These are phyloP conservation scores for Pholiota molesta DNA, from an alignment of 768 basidiomycete genomes.

Conservation along the genomic window DNA sequence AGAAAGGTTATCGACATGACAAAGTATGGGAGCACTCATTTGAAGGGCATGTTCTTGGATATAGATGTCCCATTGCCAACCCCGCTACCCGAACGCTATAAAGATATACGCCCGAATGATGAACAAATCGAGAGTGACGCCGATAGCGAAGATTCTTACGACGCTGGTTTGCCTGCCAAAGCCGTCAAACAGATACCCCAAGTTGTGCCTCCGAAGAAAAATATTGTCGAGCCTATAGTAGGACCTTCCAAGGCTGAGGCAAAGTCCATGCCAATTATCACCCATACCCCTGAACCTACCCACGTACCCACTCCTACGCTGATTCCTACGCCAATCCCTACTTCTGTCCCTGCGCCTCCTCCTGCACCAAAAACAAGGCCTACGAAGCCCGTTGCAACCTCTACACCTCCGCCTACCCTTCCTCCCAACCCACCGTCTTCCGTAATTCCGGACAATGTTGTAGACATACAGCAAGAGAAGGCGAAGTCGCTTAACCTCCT, in stretches of 20 bases:
- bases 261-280: neutral
- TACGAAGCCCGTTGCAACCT: neutral
- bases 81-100: slow-evolving; percentile 13
- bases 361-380: slow-evolving; percentile 2
- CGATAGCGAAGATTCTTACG: slow-evolving; percentile 17
- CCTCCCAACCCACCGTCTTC: neutral
- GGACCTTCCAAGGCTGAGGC: neutral
- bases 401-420: neutral
- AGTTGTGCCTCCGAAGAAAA: neutral
- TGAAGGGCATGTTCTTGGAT: slow-evolving; percentile 72
- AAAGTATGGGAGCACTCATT: slow-evolving; percentile 67
- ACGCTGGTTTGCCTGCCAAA: neutral
- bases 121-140: slow-evolving; percentile 18
- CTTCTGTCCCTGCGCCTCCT: slow-evolving; percentile 6
- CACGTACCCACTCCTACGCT: slow-evolving; percentile 3
- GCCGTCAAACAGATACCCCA: neutral
- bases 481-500: slow-evolving; percentile 49
- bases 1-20: slow-evolving; percentile 72
- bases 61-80: slow-evolving; percentile 29
- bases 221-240: neutral
- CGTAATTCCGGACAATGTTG: slow-evolving; percentile 14
- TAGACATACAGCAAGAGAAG: slow-evolving; percentile 48
- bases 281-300: neutral
- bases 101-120: slow-evolving; percentile 12
- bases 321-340: slow-evolving; percentile 1